Evolutionary conservation across 306 rosid species (phyloP), one percentile per base, ranked within the genome.

Genomic region (Ochetophila trinervis): DNA sequence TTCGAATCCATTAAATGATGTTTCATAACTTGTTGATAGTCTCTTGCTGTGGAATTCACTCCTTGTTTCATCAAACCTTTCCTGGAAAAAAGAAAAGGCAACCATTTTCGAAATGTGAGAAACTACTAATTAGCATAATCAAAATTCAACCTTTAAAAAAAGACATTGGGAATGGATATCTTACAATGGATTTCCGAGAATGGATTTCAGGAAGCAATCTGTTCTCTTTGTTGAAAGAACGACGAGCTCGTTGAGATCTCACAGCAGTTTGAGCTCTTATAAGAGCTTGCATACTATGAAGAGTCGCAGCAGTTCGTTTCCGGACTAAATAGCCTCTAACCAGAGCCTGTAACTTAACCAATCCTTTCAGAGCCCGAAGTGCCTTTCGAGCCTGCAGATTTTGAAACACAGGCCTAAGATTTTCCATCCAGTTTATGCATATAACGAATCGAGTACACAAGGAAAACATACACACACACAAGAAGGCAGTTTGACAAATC

Each of bases 241-340:
- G 91, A 21, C 90, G 99, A 37, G 99, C 99, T 5, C 96, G 73
- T 49, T 90, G 91, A 22, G 83, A 68, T 68, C 97, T 73, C n/a
- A 71, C 87, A 10, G 84, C 71, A 14, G 82, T 76, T 50, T 94
- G 99, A 19, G 97, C 99, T 83, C 99, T 71, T 17, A 94, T 69
- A 0, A 94, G 84, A 78, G 96, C 99, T 72, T 94, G 96, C 97
- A 94, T 94, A 61, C 99, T 82, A 37, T 83, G 88, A 54, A 90
- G 91, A 53, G 99, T 90, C 53, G 91, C 95, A 54, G 95, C 83
- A 63, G 97, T 88, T n/a, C 93, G 77, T 63, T 94, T 94, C 14
- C 99, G 73, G 44, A 94, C 96, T 1, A 94, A 87, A 74, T 45
- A 94, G 17, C 99, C 99, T 79, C 91, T 78, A 10, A 94, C 97